Conservation (phyloP, 2,329 filamentous ascomycete species). For the Ambrosiella beaveri region DNA sequence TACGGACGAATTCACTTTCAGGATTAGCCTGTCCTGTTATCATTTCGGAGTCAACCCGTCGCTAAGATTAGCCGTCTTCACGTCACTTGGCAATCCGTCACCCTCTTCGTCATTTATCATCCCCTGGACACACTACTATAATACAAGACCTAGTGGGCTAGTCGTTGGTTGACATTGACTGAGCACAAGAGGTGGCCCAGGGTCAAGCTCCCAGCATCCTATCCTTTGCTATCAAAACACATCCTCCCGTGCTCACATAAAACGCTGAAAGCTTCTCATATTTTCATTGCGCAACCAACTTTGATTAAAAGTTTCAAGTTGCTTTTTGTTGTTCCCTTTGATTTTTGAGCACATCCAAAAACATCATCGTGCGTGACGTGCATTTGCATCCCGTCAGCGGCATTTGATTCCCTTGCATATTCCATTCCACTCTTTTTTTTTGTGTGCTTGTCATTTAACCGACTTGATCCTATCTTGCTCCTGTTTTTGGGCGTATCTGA, state of each 20-base stretch:
- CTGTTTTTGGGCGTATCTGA: conserved; percentile 27
- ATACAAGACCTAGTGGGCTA: not conserved
- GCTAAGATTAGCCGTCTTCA: not conserved
- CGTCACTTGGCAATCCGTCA: not conserved
- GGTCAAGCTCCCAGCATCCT: not conserved
- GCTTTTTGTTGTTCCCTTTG: too few relatives aligned
- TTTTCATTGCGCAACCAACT: too few relatives aligned
- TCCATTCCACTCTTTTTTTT: not conserved
- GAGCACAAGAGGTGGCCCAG: not conserved
- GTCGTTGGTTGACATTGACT: not conserved
- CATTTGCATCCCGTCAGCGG: not conserved
- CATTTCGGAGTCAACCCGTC: too few relatives aligned
- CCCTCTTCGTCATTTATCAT: not conserved
- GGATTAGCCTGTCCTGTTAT: too few relatives aligned
- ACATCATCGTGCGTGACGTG: too few relatives aligned
- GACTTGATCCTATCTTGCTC: not conserved
- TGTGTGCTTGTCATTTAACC: not conserved
- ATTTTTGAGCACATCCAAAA: too few relatives aligned
- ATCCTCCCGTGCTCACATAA: too few relatives aligned
- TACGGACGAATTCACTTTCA: too few relatives aligned
- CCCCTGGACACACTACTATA: not conserved
- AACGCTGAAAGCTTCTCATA: too few relatives aligned
- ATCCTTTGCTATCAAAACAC: not conserved
- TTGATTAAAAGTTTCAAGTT: too few relatives aligned
- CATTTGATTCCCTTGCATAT: not conserved